Percentiles rank a stretch among this genome's conserved stretches.
Evolutionary conservation across 2,329 filamentous ascomycete genomes (phyloP).

Genomic region (Pseudogymnoascus sp.): DNA sequence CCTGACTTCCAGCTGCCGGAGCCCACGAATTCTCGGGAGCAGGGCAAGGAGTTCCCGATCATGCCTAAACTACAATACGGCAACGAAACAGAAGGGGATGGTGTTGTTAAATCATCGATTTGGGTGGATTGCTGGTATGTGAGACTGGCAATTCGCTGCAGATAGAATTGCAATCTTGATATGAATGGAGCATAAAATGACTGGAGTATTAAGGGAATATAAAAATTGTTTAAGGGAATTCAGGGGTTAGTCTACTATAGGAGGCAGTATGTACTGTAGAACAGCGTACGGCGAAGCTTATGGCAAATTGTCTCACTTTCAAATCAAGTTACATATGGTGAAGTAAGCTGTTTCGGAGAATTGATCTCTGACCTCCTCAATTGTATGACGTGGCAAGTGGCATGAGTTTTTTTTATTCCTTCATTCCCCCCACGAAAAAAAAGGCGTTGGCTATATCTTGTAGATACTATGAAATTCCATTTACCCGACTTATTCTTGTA

Average conservation of each 20-base stretch:
- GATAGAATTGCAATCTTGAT: not conserved
- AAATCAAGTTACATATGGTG: not conserved
- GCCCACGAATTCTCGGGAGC: not conserved
- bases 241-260: not conserved
- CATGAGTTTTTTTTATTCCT: not conserved
- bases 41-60: not conserved
- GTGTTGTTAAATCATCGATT: not conserved
- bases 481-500: slow-evolving; percentile 5
- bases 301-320: too few relatives aligned
- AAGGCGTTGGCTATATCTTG: not conserved
- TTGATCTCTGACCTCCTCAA: not conserved
- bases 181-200: not conserved
- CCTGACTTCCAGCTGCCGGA: not conserved
- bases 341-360: not conserved
- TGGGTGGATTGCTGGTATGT: not conserved
- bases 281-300: too few relatives aligned
- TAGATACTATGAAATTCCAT: not conserved
- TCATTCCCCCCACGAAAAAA: not conserved
- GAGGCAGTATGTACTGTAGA: not conserved
- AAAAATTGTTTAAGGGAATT: not conserved
- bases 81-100: not conserved
- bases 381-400: slow-evolving; percentile 4
- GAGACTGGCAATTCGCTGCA: not conserved
- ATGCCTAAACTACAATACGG: not conserved
- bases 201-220: not conserved